phyloP scores from a whole-genome alignment of 176 grass and related monocot genomes.

The Musa itinerans region DNA sequence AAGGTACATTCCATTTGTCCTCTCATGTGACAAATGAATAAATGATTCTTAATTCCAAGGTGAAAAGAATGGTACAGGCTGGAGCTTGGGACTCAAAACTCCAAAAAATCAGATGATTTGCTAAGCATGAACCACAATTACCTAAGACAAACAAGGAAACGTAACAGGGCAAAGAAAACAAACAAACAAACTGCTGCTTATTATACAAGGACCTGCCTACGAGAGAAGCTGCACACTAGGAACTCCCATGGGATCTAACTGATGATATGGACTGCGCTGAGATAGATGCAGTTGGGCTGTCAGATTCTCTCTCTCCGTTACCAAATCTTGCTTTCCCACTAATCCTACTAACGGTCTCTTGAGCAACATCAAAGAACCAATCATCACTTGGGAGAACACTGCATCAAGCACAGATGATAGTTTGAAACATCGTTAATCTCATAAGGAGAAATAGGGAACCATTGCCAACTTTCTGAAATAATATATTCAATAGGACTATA shows the following conservation, averaged over 20 bases:
- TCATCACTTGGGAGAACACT: slow-evolving; percentile 67
- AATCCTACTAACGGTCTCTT: slow-evolving; percentile 58
- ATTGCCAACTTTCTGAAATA: background rate
- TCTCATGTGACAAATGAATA: background rate
- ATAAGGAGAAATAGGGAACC: background rate
- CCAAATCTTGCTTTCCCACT: slow-evolving; percentile 50
- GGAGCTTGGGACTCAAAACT: slow-evolving; percentile 10
- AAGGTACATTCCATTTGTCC: background rate
- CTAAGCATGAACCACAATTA: background rate
- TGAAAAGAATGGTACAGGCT: slow-evolving; percentile 22
- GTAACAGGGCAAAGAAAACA: background rate
- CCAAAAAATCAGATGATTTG: slow-evolving; percentile 7
- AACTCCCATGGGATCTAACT: slow-evolving; percentile 55
- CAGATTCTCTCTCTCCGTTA: slow-evolving; percentile 68
- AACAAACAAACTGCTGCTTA: slow-evolving; percentile 7
- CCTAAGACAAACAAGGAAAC: slow-evolving; percentile 1
- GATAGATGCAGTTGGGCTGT: slow-evolving; percentile 80
- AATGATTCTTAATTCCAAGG: background rate
- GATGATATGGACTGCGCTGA: slow-evolving; percentile 86
- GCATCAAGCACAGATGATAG: slow-evolving; percentile 22
- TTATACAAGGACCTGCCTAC: slow-evolving; percentile 15
- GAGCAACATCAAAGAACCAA: slow-evolving; percentile 81
- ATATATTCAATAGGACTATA: no score
- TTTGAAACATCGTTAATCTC: background rate
- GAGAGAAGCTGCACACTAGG: slow-evolving; percentile 28